These are phyloP conservation scores for Gastrodia elata DNA, from an alignment of 106 monocot species.

Conservation along the genomic window DNA sequence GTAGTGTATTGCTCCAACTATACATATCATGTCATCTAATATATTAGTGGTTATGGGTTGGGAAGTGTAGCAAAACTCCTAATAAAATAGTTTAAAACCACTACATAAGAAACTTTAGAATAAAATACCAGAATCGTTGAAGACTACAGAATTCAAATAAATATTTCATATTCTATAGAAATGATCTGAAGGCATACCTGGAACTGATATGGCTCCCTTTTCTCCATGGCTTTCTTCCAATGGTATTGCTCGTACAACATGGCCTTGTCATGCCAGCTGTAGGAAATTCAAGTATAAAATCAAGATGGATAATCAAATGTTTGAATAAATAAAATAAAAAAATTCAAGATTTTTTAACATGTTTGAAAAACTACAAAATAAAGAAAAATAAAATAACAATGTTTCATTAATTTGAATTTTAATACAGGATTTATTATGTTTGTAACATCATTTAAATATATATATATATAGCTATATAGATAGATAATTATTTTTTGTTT, in stretches of 20 bases:
- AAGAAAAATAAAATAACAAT: too few species aligned
- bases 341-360: neutral
- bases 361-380: too few species aligned
- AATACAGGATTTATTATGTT: too few species aligned
- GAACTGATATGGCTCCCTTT: slow-evolving; percentile 61
- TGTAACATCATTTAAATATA: too few species aligned
- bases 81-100: too few species aligned
- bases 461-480: too few species aligned
- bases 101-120: neutral
- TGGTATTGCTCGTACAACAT: slow-evolving; percentile 82
- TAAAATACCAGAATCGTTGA: neutral
- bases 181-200: slow-evolving; percentile 22
- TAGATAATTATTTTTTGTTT: too few species aligned
- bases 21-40: too few species aligned
- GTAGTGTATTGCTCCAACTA: too few species aligned
- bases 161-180: neutral
- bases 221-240: slow-evolving; percentile 78
- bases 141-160: neutral
- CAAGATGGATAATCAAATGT: neutral
- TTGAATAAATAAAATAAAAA: neutral
- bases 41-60: too few species aligned
- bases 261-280: slow-evolving; percentile 79
- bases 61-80: too few species aligned
- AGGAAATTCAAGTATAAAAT: slow-evolving; percentile 2
- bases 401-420: too few species aligned